These are phyloP conservation scores for Peronospora destructor DNA, from an alignment of 352 stramenopile species.

Conservation along the genomic window DNA sequence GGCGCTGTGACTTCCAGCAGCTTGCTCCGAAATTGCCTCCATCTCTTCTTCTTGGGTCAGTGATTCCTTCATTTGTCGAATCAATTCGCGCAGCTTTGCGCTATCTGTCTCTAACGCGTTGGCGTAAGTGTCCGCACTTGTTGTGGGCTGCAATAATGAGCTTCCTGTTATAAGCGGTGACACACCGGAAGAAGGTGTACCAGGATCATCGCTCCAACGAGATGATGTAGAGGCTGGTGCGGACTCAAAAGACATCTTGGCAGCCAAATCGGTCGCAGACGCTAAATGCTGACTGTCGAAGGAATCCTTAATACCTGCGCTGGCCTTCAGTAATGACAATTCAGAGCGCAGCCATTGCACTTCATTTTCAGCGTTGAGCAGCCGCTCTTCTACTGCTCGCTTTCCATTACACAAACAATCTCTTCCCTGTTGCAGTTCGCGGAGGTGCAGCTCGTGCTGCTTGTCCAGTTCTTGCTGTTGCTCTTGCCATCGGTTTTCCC, in stretches of 20 bases:
- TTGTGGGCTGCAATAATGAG: constrained; percentile 12
- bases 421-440: constrained; percentile 52
- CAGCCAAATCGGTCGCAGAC: constrained; percentile 6
- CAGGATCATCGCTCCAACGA: constrained; percentile 65
- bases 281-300: constrained; percentile 36
- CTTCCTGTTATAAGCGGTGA: constrained; percentile 50
- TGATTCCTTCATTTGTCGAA: constrained; percentile 71
- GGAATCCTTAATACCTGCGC: constrained; percentile 39
- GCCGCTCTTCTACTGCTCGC: constrained; percentile 44
- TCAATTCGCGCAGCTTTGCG: constrained; percentile 57
- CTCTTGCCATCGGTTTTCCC: constrained; percentile 64
- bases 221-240: constrained; percentile 34
- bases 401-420: constrained; percentile 53
- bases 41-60: constrained; percentile 36
- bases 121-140: not conserved
- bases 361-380: constrained; percentile 59
- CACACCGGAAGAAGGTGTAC: constrained; percentile 43
- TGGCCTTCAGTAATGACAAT: constrained; percentile 36
- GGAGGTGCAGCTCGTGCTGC: constrained; percentile 38
- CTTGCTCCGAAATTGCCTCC: constrained; percentile 9
- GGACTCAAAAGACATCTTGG: constrained; percentile 12
- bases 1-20: constrained; percentile 11
- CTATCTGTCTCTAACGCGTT: constrained; percentile 49
- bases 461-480: constrained; percentile 47
- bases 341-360: constrained; percentile 49